Conservation (phyloP, 2,329 filamentous ascomycete genomes). For the Phialophora chinensis region DNA sequence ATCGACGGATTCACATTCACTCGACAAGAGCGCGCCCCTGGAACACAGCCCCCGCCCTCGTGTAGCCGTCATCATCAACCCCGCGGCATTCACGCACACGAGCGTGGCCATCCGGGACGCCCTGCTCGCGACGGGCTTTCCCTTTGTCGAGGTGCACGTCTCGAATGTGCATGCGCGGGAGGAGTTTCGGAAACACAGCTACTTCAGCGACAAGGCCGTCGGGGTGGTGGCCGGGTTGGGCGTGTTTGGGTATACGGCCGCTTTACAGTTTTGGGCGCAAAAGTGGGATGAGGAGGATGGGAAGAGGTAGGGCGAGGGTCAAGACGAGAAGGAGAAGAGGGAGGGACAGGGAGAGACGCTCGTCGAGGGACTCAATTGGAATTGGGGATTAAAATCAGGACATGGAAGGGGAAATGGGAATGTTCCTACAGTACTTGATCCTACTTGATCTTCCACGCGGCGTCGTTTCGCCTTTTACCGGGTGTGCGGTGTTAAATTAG, state of each 20-base stretch:
- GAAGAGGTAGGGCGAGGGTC: neutral
- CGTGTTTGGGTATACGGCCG: constrained; percentile 65
- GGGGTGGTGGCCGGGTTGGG: constrained; percentile 75
- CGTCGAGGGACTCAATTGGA: no score
- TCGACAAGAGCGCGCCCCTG: no score
- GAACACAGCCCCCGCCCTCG: no score
- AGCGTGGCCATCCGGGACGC: constrained; percentile 78
- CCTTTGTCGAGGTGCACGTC: constrained; percentile 79
- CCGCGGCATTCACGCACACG: constrained; percentile 76
- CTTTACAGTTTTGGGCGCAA: constrained; percentile 59
- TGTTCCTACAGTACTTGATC: no score
- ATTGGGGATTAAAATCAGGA: neutral
- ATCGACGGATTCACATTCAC: neutral
- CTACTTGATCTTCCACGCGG: no score
- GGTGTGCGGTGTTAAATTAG: no score
- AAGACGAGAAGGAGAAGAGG: neutral
- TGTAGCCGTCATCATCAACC: constrained; percentile 67
- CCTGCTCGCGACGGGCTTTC: constrained; percentile 69
- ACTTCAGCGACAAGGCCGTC: constrained; percentile 75
- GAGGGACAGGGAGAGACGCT: no score
- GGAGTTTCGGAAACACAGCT: constrained; percentile 71
- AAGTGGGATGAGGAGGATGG: constrained; percentile 43
- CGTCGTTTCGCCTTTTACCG: no score
- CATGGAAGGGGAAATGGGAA: neutral
- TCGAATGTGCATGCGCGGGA: constrained; percentile 76